Percentiles rank a stretch among this genome's conserved stretches.
These are phyloP conservation scores for Chlamydomonas sphaeroides DNA, from an alignment of 139 green algal species.

Conservation along the genomic window DNA sequence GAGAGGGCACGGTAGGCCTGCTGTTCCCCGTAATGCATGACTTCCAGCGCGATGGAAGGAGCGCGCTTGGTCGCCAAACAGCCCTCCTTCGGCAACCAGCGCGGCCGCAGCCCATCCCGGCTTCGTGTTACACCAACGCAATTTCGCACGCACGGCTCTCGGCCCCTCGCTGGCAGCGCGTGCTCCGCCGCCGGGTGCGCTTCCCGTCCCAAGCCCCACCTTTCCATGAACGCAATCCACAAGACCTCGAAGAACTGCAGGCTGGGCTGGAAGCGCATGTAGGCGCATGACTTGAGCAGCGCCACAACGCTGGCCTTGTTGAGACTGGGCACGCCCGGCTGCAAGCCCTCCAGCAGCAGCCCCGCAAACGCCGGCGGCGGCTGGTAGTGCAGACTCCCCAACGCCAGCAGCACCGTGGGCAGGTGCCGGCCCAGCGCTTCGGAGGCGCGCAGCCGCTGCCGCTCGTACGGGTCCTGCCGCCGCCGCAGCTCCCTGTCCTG, in stretches of 20 bases:
- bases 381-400: conserved; percentile 1
- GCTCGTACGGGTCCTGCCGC: too few species aligned
- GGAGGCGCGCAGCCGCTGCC: too few species aligned
- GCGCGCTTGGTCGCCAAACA: background rate
- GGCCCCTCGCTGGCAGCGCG: too few species aligned
- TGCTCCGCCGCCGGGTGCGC: too few species aligned
- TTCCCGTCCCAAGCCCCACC: too few species aligned
- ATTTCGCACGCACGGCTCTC: too few species aligned
- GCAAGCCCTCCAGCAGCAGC: background rate
- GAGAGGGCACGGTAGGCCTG: background rate
- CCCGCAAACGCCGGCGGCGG: conserved; percentile 8
- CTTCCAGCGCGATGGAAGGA: background rate
- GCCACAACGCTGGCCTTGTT: background rate
- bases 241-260: background rate
- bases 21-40: conserved; percentile 18
- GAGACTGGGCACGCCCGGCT: background rate
- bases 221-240: background rate
- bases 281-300: conserved; percentile 8
- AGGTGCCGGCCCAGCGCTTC: too few species aligned
- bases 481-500: too few species aligned
- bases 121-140: too few species aligned
- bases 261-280: conserved; percentile 13
- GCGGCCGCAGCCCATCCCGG: too few species aligned
- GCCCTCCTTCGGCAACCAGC: too few species aligned
- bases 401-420: background rate